A percentile compares a stretch with the other conserved stretches of the same genome.
phyloP scores from a whole-genome alignment of 345 rosid genomes.

The Lumnitzera littorea region DNA sequence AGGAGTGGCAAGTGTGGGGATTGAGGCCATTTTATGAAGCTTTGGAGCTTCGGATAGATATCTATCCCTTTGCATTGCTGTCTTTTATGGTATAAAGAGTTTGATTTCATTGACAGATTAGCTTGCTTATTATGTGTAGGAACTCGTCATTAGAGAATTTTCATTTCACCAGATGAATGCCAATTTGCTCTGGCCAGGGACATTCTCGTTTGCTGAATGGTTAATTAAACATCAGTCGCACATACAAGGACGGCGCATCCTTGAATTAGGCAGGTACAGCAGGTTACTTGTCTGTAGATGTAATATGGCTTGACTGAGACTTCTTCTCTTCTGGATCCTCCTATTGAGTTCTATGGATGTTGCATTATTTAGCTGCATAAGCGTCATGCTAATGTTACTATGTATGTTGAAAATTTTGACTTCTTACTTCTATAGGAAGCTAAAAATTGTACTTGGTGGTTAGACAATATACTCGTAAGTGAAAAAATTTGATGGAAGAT shows the following conservation, averaged over 20 bases:
- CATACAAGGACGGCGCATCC: constrained; percentile 49
- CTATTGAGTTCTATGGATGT: no score
- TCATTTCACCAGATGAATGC: constrained; percentile 92
- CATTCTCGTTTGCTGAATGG: constrained; percentile 93
- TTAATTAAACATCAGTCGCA: constrained; percentile 40
- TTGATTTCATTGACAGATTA: background rate
- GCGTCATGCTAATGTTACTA: no score
- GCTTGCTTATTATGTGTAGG: constrained; percentile 31
- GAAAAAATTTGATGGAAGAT: no score
- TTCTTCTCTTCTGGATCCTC: background rate
- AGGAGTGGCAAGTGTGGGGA: no score
- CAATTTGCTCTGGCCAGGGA: constrained; percentile 97
- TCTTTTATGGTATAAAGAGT: background rate
- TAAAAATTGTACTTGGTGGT: no score
- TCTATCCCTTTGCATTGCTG: background rate
- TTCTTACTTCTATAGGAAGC: no score
- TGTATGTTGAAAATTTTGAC: no score
- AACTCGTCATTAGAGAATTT: constrained; percentile 67
- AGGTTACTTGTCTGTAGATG: no score
- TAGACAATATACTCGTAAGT: no score
- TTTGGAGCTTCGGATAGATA: background rate
- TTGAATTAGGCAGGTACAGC: constrained; percentile 84
- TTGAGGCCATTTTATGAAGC: no score
- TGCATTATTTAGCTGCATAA: no score
- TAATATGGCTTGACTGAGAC: background rate